Evolutionary conservation across 2,329 filamentous ascomycete genomes (phyloP), one percentile per base, ranked within the genome.

Genomic region (Didymella sp.): DNA sequence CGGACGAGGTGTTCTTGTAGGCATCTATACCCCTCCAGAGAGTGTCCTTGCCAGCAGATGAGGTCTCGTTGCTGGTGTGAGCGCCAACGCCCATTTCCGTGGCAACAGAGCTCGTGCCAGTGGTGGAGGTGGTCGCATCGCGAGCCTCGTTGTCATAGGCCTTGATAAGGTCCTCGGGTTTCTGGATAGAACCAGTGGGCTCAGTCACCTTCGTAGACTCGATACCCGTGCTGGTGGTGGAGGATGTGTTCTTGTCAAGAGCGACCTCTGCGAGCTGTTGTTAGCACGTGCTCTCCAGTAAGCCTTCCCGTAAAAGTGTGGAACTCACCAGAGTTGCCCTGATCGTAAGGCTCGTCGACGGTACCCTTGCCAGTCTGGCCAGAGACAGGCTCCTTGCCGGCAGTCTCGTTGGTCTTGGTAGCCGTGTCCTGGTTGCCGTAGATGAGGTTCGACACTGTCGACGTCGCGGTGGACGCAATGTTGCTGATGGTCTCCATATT

Each of bases 331-430:
- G 85, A 77, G 73, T 95, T 95, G 45, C 91, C 91, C 56, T 86
- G 86, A 71, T 95, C 91, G 67, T 87, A 96, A 0, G 91, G 91
- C 73, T 94, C 88, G 12, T 84, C 85, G 40, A 81, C 82, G 22
- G 83, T 82, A 4, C 89, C 89, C 71, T 88, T 79, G 35, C 91
- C 91, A 55, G 82, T 79, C 48, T 85, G 79, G 21, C 91, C 91
- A 19, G 89, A 89, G 41, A 92, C 75, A 17, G 91, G 91, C 77
- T 96, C 91, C 64, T 78, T 75, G 43, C 80, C 80, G 15, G 54
- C 63, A 7, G 71, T 73, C 61, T 75, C 73, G 31, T 72, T 76
- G 35, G 74, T 74, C 51, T 77, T 61, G 77, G 72, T 68, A 24
- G 60, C 58, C 38, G 63, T 53, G 25, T 64, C 61, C 43, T 66